Conservation (phyloP, 371 early-diverging fungal species). For the Rhizopus arrhizus region DNA sequence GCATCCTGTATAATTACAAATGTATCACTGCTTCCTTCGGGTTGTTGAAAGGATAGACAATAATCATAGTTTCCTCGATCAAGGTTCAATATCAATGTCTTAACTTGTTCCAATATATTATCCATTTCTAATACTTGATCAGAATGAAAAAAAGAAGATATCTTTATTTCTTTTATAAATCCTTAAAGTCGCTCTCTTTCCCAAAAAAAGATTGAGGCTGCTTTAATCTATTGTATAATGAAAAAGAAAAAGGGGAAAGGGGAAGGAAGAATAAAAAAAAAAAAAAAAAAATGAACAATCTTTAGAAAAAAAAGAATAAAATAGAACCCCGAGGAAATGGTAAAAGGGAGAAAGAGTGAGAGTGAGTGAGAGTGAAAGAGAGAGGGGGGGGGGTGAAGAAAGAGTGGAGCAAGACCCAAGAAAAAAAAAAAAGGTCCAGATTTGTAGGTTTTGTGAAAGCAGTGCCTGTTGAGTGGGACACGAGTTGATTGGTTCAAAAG, state of each 20-base stretch:
- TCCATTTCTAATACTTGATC: background rate
- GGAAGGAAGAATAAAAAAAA: no score
- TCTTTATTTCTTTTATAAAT: background rate
- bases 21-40: background rate
- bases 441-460: no score
- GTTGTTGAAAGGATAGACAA: background rate
- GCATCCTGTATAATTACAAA: background rate
- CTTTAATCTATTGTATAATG: background rate
- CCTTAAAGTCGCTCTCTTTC: background rate
- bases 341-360: background rate
- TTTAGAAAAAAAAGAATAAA: no score
- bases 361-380: background rate
- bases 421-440: background rate
- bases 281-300: no score
- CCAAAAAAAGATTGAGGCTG: no score
- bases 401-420: background rate
- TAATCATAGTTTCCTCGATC: slow-evolving; percentile 1
- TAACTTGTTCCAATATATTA: background rate
- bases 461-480: background rate
- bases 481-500: background rate
- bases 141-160: background rate
- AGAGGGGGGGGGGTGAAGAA: background rate
- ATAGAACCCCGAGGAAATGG: no score
- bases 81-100: background rate
- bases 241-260: background rate